phyloP scores from a whole-genome alignment of 2,329 filamentous ascomycete genomes.

The Scedosporium apiospermum region DNA sequence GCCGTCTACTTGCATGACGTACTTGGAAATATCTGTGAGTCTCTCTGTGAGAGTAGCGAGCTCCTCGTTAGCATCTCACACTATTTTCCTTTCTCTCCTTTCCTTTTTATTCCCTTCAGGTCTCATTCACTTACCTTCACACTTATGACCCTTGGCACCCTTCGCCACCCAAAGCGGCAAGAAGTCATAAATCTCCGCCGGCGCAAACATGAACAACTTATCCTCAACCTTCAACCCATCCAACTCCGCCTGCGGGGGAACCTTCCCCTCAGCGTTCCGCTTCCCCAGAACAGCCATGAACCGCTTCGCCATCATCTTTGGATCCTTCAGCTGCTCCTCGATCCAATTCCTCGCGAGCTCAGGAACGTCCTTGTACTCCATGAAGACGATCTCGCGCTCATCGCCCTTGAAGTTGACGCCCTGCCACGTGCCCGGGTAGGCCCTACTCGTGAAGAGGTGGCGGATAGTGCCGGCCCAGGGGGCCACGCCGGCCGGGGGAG shows the following conservation, averaged over 20 bases:
- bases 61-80: no score
- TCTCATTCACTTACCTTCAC: constrained; percentile 25
- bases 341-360: constrained; percentile 36
- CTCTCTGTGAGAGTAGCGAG: background rate
- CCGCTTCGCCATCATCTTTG: constrained; percentile 22
- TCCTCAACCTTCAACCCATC: constrained; percentile 17
- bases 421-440: constrained; percentile 42
- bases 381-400: constrained; percentile 36
- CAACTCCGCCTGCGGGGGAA: constrained; percentile 10
- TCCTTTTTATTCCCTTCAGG: no score
- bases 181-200: constrained; percentile 38
- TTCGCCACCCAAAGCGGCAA: constrained; percentile 40
- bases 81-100: no score
- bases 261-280: constrained; percentile 26
- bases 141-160: constrained; percentile 17
- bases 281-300: constrained; percentile 25
- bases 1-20: background rate
- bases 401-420: constrained; percentile 41
- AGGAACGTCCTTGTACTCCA: constrained; percentile 35
- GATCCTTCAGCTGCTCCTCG: constrained; percentile 27
- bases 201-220: constrained; percentile 38
- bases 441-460: constrained; percentile 24
- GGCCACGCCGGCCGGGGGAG: constrained; percentile 26
- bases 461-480: constrained; percentile 30
- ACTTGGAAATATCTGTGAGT: background rate